Evolutionary conservation across 2,329 filamentous ascomycete species (phyloP).

Genomic region (Phoma sp.): DNA sequence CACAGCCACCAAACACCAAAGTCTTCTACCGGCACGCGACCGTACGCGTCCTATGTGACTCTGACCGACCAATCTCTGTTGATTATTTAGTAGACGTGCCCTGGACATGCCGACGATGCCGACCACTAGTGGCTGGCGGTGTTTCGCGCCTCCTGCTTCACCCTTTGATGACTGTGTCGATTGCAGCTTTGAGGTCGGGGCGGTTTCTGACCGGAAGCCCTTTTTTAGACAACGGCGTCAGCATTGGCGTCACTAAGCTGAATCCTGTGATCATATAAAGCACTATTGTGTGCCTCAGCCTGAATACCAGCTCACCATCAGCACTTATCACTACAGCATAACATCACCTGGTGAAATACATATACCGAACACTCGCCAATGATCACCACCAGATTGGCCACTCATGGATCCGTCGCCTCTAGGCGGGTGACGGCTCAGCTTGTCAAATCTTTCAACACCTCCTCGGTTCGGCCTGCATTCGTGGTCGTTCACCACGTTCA

Average conservation of each 20-base stretch:
- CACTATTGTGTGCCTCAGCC: conserved; percentile 23
- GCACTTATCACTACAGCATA: conserved; percentile 13
- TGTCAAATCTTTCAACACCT: conserved; percentile 47
- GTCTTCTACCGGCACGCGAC: conserved; percentile 10
- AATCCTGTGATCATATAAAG: conserved; percentile 37
- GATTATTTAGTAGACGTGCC: background rate
- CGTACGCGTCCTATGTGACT: conserved; percentile 5
- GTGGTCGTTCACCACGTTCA: conserved; percentile 39
- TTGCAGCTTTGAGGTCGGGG: background rate
- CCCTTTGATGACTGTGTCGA: conserved; percentile 31
- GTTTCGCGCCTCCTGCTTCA: conserved; percentile 23
- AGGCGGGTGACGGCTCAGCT: conserved; percentile 48
- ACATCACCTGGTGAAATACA: conserved; percentile 13
- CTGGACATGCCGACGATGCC: conserved; percentile 18
- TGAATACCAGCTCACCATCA: conserved; percentile 26
- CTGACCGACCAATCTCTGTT: background rate
- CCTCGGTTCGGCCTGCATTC: conserved; percentile 42
- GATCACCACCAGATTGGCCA: conserved; percentile 36
- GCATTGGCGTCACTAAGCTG: conserved; percentile 20
- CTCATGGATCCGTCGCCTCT: conserved; percentile 38
- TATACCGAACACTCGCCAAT: conserved; percentile 25
- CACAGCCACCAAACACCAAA: conserved; percentile 14
- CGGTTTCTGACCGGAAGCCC: conserved; percentile 8
- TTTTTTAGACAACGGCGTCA: conserved; percentile 22
- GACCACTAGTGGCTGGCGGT: conserved; percentile 8